Evolutionary conservation across 2,329 filamentous ascomycete genomes (phyloP).

Genomic region (Nemania sp.): DNA sequence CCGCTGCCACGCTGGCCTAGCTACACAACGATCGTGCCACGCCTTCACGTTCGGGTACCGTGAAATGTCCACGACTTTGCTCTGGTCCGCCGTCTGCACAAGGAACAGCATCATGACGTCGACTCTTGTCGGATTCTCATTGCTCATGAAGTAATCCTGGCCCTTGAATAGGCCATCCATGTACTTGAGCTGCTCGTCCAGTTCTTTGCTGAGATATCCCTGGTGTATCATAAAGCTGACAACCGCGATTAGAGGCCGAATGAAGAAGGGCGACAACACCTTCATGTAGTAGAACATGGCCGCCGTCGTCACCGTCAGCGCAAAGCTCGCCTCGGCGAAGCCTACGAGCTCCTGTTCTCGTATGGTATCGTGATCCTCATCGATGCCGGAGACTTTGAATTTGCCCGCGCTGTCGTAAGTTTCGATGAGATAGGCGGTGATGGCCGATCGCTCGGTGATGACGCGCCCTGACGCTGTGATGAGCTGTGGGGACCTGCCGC

Average conservation of each 20-base stretch:
- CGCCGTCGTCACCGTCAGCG: slow-evolving; percentile 25
- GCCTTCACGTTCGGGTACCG: slow-evolving; percentile 39
- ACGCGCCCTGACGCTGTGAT: slow-evolving; percentile 37
- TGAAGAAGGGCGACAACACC: slow-evolving; percentile 36
- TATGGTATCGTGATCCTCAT: slow-evolving; percentile 33
- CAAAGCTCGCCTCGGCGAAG: slow-evolving; percentile 35
- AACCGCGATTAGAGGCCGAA: slow-evolving; percentile 31
- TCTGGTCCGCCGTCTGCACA: slow-evolving; percentile 28
- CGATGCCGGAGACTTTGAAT: slow-evolving; percentile 35
- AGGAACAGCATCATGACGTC: slow-evolving; percentile 42
- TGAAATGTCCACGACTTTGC: slow-evolving; percentile 36
- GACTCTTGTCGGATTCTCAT: slow-evolving; percentile 36
- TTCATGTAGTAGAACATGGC: slow-evolving; percentile 32
- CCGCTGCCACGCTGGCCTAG: slow-evolving; percentile 40
- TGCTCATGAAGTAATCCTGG: slow-evolving; percentile 39
- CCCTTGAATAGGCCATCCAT: slow-evolving; percentile 29
- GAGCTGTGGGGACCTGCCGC: slow-evolving; percentile 42
- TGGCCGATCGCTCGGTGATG: slow-evolving; percentile 41
- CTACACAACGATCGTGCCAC: slow-evolving; percentile 38
- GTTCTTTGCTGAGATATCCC: slow-evolving; percentile 38
- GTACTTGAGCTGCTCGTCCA: slow-evolving; percentile 35
- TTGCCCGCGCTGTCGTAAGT: slow-evolving; percentile 40
- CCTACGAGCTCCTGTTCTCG: slow-evolving; percentile 41
- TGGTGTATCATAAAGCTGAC: slow-evolving; percentile 34
- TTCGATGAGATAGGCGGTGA: slow-evolving; percentile 41